Conservation (phyloP, 2,329 filamentous ascomycete genomes). For the Exutisphaerella laricina region DNA sequence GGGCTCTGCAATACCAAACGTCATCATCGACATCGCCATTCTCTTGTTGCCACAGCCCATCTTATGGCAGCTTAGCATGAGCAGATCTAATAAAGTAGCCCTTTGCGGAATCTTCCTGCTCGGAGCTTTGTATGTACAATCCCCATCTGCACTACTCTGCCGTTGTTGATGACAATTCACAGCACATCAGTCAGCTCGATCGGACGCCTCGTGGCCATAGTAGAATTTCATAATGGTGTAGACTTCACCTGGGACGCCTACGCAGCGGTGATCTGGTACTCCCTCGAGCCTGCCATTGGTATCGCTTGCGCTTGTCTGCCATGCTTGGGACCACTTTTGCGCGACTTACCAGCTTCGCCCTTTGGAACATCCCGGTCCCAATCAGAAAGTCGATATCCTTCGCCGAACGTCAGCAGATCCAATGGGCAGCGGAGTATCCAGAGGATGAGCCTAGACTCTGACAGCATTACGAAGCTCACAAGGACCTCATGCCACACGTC, state of each 20-base stretch:
- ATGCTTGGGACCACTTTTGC: constrained; percentile 12
- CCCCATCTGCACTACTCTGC: too few species aligned
- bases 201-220: constrained; percentile 10
- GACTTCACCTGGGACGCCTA: constrained; percentile 14
- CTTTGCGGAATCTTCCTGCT: constrained; percentile 13
- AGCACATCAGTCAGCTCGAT: constrained; percentile 13
- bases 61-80: constrained; percentile 13
- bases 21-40: constrained; percentile 14
- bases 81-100: constrained; percentile 7
- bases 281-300: constrained; percentile 13
- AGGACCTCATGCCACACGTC: not conserved
- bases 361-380: constrained; percentile 3
- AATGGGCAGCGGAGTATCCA: not conserved
- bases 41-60: constrained; percentile 13
- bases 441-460: constrained; percentile 1
- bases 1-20: constrained; percentile 14
- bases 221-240: constrained; percentile 2
- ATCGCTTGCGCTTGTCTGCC: constrained; percentile 16
- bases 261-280: constrained; percentile 13
- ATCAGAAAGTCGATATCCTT: not conserved
- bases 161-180: not conserved
- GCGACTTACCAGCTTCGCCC: constrained; percentile 6
- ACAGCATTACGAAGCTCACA: constrained; percentile 3
- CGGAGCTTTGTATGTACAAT: constrained; percentile 12
- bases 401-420: not conserved